These are phyloP conservation scores for Zelopaecilomyces penicillatus DNA, from an alignment of 2,329 filamentous ascomycete genomes.

Conservation along the genomic window DNA sequence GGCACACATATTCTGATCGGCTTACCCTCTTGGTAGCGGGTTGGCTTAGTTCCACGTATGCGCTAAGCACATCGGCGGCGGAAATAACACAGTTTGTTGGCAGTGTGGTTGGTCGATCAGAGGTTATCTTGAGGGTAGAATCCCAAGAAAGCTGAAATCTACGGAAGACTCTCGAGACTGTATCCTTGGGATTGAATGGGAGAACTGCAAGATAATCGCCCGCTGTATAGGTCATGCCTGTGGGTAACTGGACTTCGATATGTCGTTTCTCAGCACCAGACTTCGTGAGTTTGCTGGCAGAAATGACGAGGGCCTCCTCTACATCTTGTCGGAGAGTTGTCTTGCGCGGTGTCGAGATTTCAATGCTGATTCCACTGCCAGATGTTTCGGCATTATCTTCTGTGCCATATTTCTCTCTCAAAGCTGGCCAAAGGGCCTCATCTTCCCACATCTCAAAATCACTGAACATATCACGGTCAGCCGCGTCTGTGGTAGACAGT, in stretches of 20 bases:
- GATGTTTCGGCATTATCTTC: conserved; percentile 17
- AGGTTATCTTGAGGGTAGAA: conserved; percentile 52
- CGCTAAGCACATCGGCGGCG: conserved; percentile 54
- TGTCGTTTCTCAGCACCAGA: conserved; percentile 51
- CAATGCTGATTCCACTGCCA: conserved; percentile 29
- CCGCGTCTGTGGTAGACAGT: conserved; percentile 51
- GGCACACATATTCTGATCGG: neutral
- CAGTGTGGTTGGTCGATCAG: conserved; percentile 42
- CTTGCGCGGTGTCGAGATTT: conserved; percentile 45
- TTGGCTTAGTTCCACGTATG: conserved; percentile 65
- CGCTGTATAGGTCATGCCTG: conserved; percentile 55
- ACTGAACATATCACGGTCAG: conserved; percentile 56
- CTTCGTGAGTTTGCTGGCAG: conserved; percentile 41
- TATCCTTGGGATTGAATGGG: conserved; percentile 58
- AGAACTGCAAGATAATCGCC: conserved; percentile 72
- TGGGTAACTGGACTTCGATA: conserved; percentile 60
- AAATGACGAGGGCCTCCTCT: conserved; percentile 50
- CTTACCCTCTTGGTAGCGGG: conserved; percentile 60
- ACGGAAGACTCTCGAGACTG: conserved; percentile 54
- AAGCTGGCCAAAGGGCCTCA: conserved; percentile 39
- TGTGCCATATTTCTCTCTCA: conserved; percentile 35
- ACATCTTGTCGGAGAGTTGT: conserved; percentile 56
- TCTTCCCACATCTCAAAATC: conserved; percentile 63
- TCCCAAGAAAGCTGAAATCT: conserved; percentile 63
- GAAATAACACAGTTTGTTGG: conserved; percentile 50